Conservation (phyloP, 768 basidiomycete genomes). For the Rhodosporidiobolus sp. region DNA sequence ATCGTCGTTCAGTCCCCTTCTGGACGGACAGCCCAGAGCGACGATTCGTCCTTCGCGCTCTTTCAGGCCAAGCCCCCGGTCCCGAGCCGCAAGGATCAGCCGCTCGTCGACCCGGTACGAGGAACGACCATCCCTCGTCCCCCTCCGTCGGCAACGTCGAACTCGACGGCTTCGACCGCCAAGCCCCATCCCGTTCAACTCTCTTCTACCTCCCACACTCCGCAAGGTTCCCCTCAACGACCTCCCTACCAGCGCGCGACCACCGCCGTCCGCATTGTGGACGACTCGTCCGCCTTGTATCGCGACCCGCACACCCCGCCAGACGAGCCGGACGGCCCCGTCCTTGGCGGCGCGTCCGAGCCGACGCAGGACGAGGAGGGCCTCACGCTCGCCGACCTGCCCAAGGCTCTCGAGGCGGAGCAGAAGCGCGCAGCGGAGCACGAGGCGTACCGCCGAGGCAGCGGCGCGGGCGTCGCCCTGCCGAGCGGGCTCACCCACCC, state of each 20-base stretch:
- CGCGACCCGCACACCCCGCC: constrained; percentile 57
- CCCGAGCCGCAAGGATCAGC: constrained; percentile 39
- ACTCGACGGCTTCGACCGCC: constrained; percentile 1
- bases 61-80: constrained; percentile 37
- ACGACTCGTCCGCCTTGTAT: constrained; percentile 19
- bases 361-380: constrained; percentile 63
- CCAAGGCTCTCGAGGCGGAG: constrained; percentile 84
- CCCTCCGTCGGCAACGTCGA: not conserved
- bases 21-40: constrained; percentile 74
- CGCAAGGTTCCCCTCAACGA: constrained; percentile 42
- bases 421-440: constrained; percentile 61
- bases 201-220: not conserved
- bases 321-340: constrained; percentile 26
- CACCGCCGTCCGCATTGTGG: constrained; percentile 38
- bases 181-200: not conserved
- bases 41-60: constrained; percentile 43
- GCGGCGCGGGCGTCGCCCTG: not conserved
- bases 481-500: too few relatives aligned
- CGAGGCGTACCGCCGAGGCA: constrained; percentile 64
- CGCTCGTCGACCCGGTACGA: constrained; percentile 32
- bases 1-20: constrained; percentile 93
- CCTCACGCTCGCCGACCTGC: constrained; percentile 90
- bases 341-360: constrained; percentile 46
- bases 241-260: constrained; percentile 25
- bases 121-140: constrained; percentile 28